A percentile compares a stretch with the other conserved stretches of the same genome.
These are phyloP conservation scores for Heimioporus sp. DNA, from an alignment of 768 basidiomycete species.

Conservation along the genomic window DNA sequence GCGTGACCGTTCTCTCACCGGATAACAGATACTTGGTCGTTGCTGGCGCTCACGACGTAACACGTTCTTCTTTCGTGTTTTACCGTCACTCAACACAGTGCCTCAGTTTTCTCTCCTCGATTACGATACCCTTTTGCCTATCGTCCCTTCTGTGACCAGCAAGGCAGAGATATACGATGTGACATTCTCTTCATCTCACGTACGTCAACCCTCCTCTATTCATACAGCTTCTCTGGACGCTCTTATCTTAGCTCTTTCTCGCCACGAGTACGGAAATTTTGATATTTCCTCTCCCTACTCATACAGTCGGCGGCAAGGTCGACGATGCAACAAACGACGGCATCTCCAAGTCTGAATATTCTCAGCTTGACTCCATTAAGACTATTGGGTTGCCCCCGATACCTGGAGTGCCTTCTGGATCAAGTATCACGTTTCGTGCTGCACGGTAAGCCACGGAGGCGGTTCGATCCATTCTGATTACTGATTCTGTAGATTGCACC, in stretches of 20 bases:
- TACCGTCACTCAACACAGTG: constrained; percentile 8
- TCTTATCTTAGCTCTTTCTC: constrained; percentile 52
- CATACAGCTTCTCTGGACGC: not conserved
- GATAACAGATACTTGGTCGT: constrained; percentile 62
- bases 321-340: not conserved
- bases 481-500: constrained; percentile 50
- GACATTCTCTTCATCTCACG: constrained; percentile 67
- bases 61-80: constrained; percentile 23
- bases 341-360: constrained; percentile 32
- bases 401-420: constrained; percentile 43
- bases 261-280: constrained; percentile 62
- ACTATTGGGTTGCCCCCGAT: constrained; percentile 55
- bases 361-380: constrained; percentile 41
- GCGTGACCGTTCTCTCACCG: constrained; percentile 82
- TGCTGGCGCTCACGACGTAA: constrained; percentile 71
- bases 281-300: constrained; percentile 55
- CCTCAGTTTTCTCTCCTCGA: constrained; percentile 61
- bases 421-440: constrained; percentile 55
- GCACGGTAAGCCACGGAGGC: constrained; percentile 42
- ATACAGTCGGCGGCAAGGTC: constrained; percentile 1
- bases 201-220: constrained; percentile 30
- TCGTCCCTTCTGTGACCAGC: constrained; percentile 49
- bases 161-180: constrained; percentile 86
- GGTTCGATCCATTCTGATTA: constrained; percentile 5
- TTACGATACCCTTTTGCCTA: constrained; percentile 56